Percentiles rank a stretch among this genome's conserved stretches.
phyloP scores from a whole-genome alignment of 305 asterid species.

The Solanum chacoense region DNA sequence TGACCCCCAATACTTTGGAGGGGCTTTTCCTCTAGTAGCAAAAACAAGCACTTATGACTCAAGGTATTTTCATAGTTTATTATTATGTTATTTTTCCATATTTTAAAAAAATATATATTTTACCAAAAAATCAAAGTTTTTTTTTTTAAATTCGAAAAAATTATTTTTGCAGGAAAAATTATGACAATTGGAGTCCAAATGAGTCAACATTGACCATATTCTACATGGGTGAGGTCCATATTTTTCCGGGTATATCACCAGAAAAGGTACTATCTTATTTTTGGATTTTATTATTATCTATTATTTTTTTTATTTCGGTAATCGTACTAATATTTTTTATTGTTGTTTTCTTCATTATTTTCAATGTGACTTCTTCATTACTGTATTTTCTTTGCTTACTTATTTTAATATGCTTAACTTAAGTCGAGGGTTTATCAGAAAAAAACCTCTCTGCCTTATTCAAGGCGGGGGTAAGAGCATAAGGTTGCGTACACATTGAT shows the following conservation, averaged over 20 bases:
- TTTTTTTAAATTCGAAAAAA: background rate
- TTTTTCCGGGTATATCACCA: constrained; percentile 8
- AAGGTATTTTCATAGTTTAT: background rate
- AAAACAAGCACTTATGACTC: background rate
- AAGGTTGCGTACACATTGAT: background rate
- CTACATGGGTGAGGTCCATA: constrained; percentile 11
- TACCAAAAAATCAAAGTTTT: background rate
- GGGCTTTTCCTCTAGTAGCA: background rate
- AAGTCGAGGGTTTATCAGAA: background rate
- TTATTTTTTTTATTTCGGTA: background rate
- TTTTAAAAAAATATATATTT: background rate
- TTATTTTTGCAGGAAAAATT: background rate
- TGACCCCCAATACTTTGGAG: background rate
- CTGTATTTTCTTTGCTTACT: background rate
- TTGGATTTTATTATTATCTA: background rate
- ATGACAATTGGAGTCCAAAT: background rate
- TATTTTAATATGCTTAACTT: background rate
- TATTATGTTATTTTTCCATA: background rate
- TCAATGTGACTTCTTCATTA: background rate
- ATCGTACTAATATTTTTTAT: background rate
- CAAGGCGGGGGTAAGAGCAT: background rate
- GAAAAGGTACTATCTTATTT: constrained; percentile 15
- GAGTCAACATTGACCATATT: constrained; percentile 13
- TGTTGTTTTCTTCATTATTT: background rate
- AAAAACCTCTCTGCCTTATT: background rate